Evolutionary conservation across 2,329 filamentous ascomycete genomes (phyloP), one percentile per base, ranked within the genome.

Genomic region (Akanthomyces lecanii): DNA sequence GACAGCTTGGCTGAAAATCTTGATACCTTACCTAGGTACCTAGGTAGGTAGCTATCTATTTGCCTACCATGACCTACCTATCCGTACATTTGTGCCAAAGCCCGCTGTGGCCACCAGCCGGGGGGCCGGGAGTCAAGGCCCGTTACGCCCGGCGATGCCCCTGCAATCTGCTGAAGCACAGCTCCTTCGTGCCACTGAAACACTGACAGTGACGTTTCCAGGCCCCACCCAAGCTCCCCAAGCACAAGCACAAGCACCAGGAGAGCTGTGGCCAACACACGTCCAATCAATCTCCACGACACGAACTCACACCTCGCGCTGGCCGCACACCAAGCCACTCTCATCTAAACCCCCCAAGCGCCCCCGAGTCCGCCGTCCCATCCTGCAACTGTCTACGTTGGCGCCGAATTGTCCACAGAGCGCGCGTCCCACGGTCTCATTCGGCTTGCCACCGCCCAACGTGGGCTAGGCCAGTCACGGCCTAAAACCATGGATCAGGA

Each of bases 201-300:
- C 54, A 45, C 11, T 33, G 30, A 30, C 30, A 40, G 56, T 59
- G 45, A 58, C 55, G 44, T 59, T 40, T 47, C n/a, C 16, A 11
- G 4, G 25, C 30, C 45, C 56, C 56, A 59, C 56, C 23, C 16
- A n/a, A 58, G 55, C 55, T 58, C 40, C 56, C 25, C 44, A 48
- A 58, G 44, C 52, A 33, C 25, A 48, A 58, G 44, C 52, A 33
- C 52, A 33, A 36, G 33, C 33, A 36, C 25, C 25, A 18, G 18
- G 4, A 42, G 10, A 42, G 18, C 47, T n/a, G 57, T 8, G 30
- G 42, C 28, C 44, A 40, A 8, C 30, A 33, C 50, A 47, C 16
- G 18, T 30, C 52, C 28, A 56, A 45, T 44, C 33, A 50, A 18
- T 23, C 6, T 30, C 23, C 21, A 51, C 45, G 56, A 60, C 30